These are phyloP conservation scores for Populus pruinosa DNA, from an alignment of 345 rosid species.

Conservation along the genomic window DNA sequence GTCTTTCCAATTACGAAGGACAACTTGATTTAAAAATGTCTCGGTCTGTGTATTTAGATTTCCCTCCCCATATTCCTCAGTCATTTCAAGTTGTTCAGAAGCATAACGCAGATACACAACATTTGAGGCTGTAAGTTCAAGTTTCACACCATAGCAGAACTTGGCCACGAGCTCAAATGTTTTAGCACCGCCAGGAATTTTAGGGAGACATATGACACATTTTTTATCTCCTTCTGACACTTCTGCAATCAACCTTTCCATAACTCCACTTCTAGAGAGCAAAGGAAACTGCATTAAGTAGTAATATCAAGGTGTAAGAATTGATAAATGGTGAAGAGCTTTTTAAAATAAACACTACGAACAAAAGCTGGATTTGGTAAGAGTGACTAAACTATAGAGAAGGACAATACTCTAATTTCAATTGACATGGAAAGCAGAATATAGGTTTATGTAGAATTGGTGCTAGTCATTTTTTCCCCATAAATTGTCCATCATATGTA, in stretches of 20 bases:
- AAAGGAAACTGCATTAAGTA: constrained; percentile 72
- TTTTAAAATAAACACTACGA: neutral
- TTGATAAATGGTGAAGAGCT: neutral
- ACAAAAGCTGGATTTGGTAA: neutral
- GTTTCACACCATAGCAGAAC: constrained; percentile 98
- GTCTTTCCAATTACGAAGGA: constrained; percentile 88
- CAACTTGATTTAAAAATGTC: constrained; percentile 80
- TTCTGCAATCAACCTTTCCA: constrained; percentile 85
- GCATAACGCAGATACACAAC: constrained; percentile 80
- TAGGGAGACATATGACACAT: constrained; percentile 51
- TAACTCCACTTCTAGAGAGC: constrained; percentile 87
- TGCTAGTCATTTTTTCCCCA: neutral
- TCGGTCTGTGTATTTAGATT: constrained; percentile 77
- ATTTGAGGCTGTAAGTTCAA: constrained; percentile 86
- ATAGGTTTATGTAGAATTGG: neutral
- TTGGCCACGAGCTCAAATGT: constrained; percentile 93
- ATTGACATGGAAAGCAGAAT: neutral
- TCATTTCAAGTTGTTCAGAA: constrained; percentile 87
- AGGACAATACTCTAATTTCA: neutral
- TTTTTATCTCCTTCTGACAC: constrained; percentile 71
- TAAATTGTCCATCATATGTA: neutral
- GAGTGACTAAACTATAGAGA: neutral
- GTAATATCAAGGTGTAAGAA: constrained; percentile 14
- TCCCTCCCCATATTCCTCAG: constrained; percentile 91
- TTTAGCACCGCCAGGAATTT: constrained; percentile 83